These are phyloP conservation scores for Pseudopithomyces chartarum DNA, from an alignment of 2,329 filamentous ascomycete genomes.

Conservation along the genomic window DNA sequence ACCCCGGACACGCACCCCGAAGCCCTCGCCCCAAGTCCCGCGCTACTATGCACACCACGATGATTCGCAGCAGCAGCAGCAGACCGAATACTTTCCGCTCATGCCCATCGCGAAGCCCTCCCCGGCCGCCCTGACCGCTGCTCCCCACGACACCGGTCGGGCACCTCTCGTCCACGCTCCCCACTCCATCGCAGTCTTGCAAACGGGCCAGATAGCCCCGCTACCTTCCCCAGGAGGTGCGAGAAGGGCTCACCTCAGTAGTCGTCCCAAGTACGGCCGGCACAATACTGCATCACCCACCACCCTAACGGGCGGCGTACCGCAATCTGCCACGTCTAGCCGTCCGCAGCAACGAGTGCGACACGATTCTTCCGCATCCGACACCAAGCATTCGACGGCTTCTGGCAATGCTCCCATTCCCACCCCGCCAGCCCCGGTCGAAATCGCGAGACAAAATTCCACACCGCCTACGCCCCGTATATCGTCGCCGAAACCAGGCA, in stretches of 20 bases:
- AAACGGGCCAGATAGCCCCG: slow-evolving; percentile 77
- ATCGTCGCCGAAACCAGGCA: slow-evolving; percentile 56
- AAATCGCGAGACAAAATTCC: slow-evolving; percentile 48
- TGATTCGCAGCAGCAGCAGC: slow-evolving; percentile 65
- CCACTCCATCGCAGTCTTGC: slow-evolving; percentile 77
- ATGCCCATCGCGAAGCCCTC: slow-evolving; percentile 54
- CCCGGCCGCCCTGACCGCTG: slow-evolving; percentile 43
- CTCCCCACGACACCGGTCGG: slow-evolving; percentile 40
- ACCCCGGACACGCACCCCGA: slow-evolving; percentile 75
- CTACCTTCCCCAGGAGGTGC: slow-evolving; percentile 82
- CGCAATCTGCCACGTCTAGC: slow-evolving; percentile 47
- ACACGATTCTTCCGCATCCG: slow-evolving; percentile 49
- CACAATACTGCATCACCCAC: slow-evolving; percentile 85
- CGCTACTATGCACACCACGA: slow-evolving; percentile 63
- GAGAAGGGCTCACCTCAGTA: slow-evolving; percentile 62
- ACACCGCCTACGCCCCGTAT: slow-evolving; percentile 56
- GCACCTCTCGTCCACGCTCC: slow-evolving; percentile 47
- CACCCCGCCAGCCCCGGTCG: slow-evolving; percentile 55
- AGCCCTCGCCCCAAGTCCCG: slow-evolving; percentile 71
- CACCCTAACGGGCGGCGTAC: slow-evolving; percentile 52
- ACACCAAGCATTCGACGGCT: slow-evolving; percentile 46
- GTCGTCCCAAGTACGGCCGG: slow-evolving; percentile 67
- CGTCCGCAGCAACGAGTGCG: slow-evolving; percentile 40
- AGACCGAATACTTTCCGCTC: slow-evolving; percentile 83
- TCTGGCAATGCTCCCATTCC: slow-evolving; percentile 58